Base-by-base conservation (phyloP, 495 filamentous ascomycete genomes). In the Halenospora varia region DNA sequence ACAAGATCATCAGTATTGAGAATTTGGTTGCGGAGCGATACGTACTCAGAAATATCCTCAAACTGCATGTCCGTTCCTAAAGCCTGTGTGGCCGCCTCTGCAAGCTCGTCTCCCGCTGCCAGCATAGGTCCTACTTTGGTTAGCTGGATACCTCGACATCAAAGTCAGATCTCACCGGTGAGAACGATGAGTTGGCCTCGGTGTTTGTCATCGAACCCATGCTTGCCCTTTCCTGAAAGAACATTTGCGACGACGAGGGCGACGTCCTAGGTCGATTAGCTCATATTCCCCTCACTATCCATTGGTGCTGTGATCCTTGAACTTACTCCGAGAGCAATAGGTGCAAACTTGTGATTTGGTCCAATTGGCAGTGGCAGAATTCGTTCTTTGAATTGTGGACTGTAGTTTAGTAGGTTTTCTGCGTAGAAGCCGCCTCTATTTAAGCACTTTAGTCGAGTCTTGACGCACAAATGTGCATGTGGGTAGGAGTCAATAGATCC, bases 121-220 rank as follows among this genome's bases (percentile, higher is more conserved):
- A 84, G 70, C 74, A 76, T 80, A 9, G 81, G 81, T 1, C 76
- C 77, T 73, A 52, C 1, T 10, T 39, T 17, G 9, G 54, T 25
- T 45, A 57, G 50, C 15, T 25, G 29, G n/a, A n/a, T n/a, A n/a
- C n/a, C n/a, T n/a, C n/a, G 4, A 22, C 13, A 51, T 9, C 9
- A 40, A 40, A 9, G 35, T 9, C 9, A 46, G 62, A 48, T 57
- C n/a, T n/a, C n/a, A 70, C 79, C 79, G 1, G 80, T 83, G 10
- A 82, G 49, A 3, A 75, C 68, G 66, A 83, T 80, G 62, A 82
- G 72, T 68, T 82, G 77, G 20, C 79, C 79, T 11, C 81, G 76
- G 53, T 82, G 77, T 48, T 68, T 68, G 56, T 84, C 81, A 48
- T 71, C 71, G 48, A 84, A 82, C 1, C 80, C 81, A 52, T 84